Base-by-base conservation (phyloP, 768 basidiomycete genomes). In the Suillus luteus region DNA sequence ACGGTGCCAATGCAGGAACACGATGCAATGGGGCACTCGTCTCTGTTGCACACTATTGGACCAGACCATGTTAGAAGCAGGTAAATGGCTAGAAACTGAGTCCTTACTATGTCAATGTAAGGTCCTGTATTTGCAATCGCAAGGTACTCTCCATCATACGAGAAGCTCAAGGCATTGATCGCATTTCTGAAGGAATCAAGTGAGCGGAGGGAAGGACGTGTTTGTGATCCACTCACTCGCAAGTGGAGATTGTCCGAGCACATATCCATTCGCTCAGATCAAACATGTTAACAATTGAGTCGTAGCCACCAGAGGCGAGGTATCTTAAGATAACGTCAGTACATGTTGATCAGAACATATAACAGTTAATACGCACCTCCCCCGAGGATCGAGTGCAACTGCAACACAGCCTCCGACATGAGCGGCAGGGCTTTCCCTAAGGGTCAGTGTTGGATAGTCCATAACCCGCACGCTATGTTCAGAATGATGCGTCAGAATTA, bases 201-300 rank as follows among this genome's bases (percentile, higher is more conserved):
- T 44, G n/a, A 57, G 55, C 6, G 55, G 22, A 57, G 4, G 22
- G 15, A 37, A 8, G 38, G 40, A 33, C 2, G 37, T 7, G 3
- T 3, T 7, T 27, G 1, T 38, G 17, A 7, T 15, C 8, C 5
- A 85, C 90, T 67, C 71, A 93, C 92, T 94, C 91, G 87, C 90
- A 91, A 27, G 85, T 81, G 22, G 88, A 85, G 64, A 93, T 91
- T 19, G 90, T 92, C 54, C 89, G 82, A 5, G 85, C 83, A 64
- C 87, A 89, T 68, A 93, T 90, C 91, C 90, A 92, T 64, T 92
- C 89, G n/a, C 81, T 80, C 63, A 88, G 69, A 72, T 93, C 91
- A 69, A 92, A 92, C 71, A 93, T 78, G 69, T 92, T 91, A 55
- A 94, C 87, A 61, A 94, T 93, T 9, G 90, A 91, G 71, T 94